Base-by-base conservation (phyloP, 202 grass and related monocot genomes). In the Bolboschoenoplectus hybrid region DNA sequence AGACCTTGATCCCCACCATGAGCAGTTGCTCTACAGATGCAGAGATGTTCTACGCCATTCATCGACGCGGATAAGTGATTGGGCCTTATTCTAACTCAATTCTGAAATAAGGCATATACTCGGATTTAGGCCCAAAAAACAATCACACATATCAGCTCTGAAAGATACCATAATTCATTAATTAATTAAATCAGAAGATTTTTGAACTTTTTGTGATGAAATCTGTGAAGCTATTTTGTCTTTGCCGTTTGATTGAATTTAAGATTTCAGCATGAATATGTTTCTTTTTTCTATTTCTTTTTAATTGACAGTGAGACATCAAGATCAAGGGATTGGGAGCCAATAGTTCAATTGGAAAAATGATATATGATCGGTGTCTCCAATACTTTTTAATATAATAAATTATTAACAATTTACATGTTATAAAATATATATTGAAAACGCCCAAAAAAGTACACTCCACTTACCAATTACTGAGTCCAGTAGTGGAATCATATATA, bases 391-490 rank as follows among this genome's bases (percentile, higher is more conserved):
- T 35, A 2, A 78, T 14, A 76, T 36, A 76, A 6, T 32, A 35
- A 7, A 71, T 62, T 76, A 76, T 55, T 40, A 78, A 17, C 16
- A 8, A 0, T 40, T 78, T 78, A 58, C 51, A 56, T 57, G 12
- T 11, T 78, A 9, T 45, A 34, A 77, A 75, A 52, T 19, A 9
- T 45, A 34, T 56, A 75, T 75, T 19, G 47, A 50, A 75, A 75
- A 75, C 0, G 26, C 20, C 12, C 1, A 36, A 76, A 39, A 77
- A 76, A 78, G 34, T 36, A 46, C 17, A 20, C 41, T 46, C 41
- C 69, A 73, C 69, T 74, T n/a, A 50, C 44, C 44, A 49, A 50
- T 74, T 20, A 73, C 69, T 14, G 13, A 73, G 66, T 74, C 20
- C 43, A 12, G 71, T 32, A 56, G 74, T 78, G 49, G 50, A 56